phyloP scores from a whole-genome alignment of 139 green algal species.

The Volvox reticuliferus region DNA sequence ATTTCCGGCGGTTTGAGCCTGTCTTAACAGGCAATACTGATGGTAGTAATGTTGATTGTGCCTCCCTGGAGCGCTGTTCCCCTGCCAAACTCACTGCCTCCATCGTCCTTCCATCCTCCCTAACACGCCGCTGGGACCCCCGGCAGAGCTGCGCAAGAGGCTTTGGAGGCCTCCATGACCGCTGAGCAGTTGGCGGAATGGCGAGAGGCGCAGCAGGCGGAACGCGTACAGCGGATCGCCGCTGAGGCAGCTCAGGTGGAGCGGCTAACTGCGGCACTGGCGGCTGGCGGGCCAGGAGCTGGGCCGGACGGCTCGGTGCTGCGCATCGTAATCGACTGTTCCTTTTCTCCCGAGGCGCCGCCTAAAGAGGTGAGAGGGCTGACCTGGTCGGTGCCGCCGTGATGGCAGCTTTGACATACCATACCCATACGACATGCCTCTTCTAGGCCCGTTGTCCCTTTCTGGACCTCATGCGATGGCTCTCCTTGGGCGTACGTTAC shows the following conservation, averaged over 20 bases:
- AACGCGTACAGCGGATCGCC: background rate
- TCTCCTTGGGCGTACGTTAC: too few species aligned
- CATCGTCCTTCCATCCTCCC: too few species aligned
- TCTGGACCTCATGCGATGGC: too few species aligned
- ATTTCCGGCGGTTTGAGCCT: too few species aligned
- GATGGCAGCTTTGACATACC: too few species aligned
- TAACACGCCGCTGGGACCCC: background rate
- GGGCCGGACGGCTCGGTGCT: constrained; percentile 6
- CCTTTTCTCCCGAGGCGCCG: constrained; percentile 27
- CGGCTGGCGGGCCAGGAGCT: background rate
- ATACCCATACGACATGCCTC: too few species aligned
- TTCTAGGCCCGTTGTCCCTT: too few species aligned
- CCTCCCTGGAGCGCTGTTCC: too few species aligned
- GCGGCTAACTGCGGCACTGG: constrained; percentile 42
- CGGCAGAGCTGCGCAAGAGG: background rate
- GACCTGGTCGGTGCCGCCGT: too few species aligned
- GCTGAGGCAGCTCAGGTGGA: constrained; percentile 19
- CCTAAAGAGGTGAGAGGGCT: constrained; percentile 27
- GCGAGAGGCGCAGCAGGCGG: background rate
- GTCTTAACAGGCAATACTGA: too few species aligned
- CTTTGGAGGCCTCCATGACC: background rate
- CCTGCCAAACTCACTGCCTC: too few species aligned
- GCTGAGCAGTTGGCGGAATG: background rate
- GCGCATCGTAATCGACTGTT: constrained; percentile 58
- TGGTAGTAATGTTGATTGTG: too few species aligned